Base-by-base conservation (phyloP, 208 protist genomes). In the Crithidia bombi region DNA sequence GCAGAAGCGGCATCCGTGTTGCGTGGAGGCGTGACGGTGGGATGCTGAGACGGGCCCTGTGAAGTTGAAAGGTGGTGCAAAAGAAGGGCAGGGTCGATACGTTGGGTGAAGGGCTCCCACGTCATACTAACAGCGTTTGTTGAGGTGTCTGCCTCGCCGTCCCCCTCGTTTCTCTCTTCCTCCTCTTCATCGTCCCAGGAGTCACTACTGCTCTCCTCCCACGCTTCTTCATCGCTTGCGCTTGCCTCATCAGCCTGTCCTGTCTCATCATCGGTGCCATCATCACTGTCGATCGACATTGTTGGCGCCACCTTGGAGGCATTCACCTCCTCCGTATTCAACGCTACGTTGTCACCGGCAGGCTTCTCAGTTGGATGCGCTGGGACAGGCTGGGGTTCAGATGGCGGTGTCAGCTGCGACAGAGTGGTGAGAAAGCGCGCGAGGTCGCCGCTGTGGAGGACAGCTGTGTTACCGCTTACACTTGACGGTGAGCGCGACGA, bases 41-140 rank as follows among this genome's bases (percentile, higher is more conserved):
- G 7, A 4, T 3, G 26, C 28, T 4, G 28, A 23, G 59, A 39
- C 1, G 1, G n/a, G 33, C 39, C 28, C 28, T 5, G 23, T 10
- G 25, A 26, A 30, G 33, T 17, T 0, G 21, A 12, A 25, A 58
- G 6, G 63, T 21, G 35, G 15, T 47, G 63, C 21, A 50, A 25
- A 19, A 68, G 49, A 58, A 68, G 63, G 5, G 25, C 43, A 5
- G 63, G 49, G 25, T 46, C n/a, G 7, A 68, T 23, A 38, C 51
- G 70, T 32, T 76, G 70, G 11, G 70, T 76, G 56, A 70, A 76
- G 12, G 70, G 70, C 52, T 55, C 25, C 61, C 43, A 76, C 62
- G 43, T 62, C 30, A 70, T 25, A 33, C 47, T 46, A 9, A 43
- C 39, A 0, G 23, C 49, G 32, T 43, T 26, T 32, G 6, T 7